These are phyloP conservation scores for Starmerella potacharoeniae DNA, from an alignment of 805 yeast species.

Conservation along the genomic window DNA sequence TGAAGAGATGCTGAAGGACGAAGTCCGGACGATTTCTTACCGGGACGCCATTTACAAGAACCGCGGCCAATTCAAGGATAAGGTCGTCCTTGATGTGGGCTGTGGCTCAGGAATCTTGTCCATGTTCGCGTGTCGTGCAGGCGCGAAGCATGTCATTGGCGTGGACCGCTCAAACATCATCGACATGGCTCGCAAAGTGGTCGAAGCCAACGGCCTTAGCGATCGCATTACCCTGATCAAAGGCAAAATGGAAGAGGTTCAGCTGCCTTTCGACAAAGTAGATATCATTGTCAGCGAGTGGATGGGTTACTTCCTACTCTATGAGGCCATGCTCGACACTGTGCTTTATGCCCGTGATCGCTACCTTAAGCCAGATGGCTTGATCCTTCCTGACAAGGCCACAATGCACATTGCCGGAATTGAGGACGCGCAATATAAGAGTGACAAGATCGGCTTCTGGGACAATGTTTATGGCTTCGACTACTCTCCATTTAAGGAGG, in stretches of 20 bases:
- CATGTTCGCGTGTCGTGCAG: slow-evolving; percentile 97
- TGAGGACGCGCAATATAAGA: slow-evolving; percentile 85
- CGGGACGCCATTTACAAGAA: slow-evolving; percentile 87
- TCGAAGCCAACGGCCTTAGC: slow-evolving; percentile 66
- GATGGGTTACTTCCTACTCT: slow-evolving; percentile 97
- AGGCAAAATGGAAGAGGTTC: slow-evolving; percentile 90
- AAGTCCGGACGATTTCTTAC: slow-evolving; percentile 82
- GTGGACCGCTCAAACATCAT: slow-evolving; percentile 96
- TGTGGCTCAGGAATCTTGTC: slow-evolving; percentile 98
- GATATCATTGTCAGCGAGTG: slow-evolving; percentile 95
- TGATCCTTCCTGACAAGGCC: slow-evolving; percentile 91
- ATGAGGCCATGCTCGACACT: slow-evolving; percentile 96
- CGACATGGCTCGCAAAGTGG: slow-evolving; percentile 87
- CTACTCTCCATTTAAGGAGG: slow-evolving; percentile 75
- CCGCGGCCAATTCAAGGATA: slow-evolving; percentile 78
- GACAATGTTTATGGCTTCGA: slow-evolving; percentile 95
- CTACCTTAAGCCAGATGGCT: slow-evolving; percentile 67
- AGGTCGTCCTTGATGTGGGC: slow-evolving; percentile 92
- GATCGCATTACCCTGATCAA: slow-evolving; percentile 79
- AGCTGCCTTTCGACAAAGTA: slow-evolving; percentile 71
- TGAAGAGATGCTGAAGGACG: slow-evolving; percentile 97
- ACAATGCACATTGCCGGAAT: slow-evolving; percentile 81
- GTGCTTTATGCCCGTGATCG: slow-evolving; percentile 89
- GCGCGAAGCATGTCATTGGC: slow-evolving; percentile 94
- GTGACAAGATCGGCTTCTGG: slow-evolving; percentile 89